A percentile compares a stretch with the other conserved stretches of the same genome.
phyloP scores from a whole-genome alignment of 164 flowering plant genomes.

The grape (Vitis vinifera) region ASM3070453v1 NC_081822.1:12296001-12296500 shows the following conservation, averaged over 20 bases:
- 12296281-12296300: slow-evolving; percentile 75
- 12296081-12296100: too few relatives aligned
- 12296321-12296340: slow-evolving; percentile 63
- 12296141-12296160: slow-evolving; percentile 1
- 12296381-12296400: not conserved
- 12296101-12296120: too few relatives aligned
- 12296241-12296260: slow-evolving; percentile 23
- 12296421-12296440: not conserved
- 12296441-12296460: slow-evolving; percentile 53
- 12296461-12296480: slow-evolving; percentile 76
- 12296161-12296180: slow-evolving; percentile 79
- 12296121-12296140: not conserved
- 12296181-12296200: slow-evolving; percentile 57
- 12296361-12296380: not conserved
- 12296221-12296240: slow-evolving; percentile 36
- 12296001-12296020: slow-evolving; percentile 86
- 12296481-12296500: slow-evolving; percentile 72
- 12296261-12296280: slow-evolving; percentile 49
- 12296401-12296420: not conserved
- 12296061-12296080: slow-evolving; percentile 43
- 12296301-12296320: slow-evolving; percentile 78
- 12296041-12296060: slow-evolving; percentile 59
- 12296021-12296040: slow-evolving; percentile 71
- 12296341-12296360: slow-evolving; percentile 74
- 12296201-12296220: slow-evolving; percentile 73